These are phyloP conservation scores for Aspergillus transmontanensis DNA, from an alignment of 2,329 filamentous ascomycete species.

Conservation along the genomic window DNA sequence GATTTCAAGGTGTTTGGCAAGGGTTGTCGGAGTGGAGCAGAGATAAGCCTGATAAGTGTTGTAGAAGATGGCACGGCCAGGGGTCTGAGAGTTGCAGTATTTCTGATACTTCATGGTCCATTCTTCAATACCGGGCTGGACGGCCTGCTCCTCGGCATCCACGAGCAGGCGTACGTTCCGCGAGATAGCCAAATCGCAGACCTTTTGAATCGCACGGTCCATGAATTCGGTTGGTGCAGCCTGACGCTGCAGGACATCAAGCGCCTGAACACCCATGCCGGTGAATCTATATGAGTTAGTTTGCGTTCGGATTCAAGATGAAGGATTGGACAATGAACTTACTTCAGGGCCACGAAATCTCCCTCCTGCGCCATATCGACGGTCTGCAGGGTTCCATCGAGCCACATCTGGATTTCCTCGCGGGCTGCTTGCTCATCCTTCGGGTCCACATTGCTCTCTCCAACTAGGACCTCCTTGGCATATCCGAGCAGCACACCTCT, in stretches of 20 bases:
- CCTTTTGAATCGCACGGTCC: conserved; percentile 45
- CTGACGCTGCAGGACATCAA: conserved; percentile 44
- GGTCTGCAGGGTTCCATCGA: conserved; percentile 56
- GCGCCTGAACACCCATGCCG: conserved; percentile 50
- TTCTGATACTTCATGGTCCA: conserved; percentile 59
- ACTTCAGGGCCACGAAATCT: conserved; percentile 58
- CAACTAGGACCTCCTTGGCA: conserved; percentile 58
- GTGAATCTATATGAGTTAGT: conserved; percentile 41
- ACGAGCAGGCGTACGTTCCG: conserved; percentile 52
- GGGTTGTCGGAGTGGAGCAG: conserved; percentile 49
- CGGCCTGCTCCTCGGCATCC: conserved; percentile 57
- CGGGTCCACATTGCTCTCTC: conserved; percentile 33
- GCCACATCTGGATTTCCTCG: conserved; percentile 48
- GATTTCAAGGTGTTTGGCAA: conserved; percentile 49
- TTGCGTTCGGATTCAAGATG: background rate
- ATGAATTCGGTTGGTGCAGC: conserved; percentile 45
- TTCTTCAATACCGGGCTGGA: conserved; percentile 54
- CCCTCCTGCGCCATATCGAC: conserved; percentile 55
- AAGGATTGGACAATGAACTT: conserved; percentile 22
- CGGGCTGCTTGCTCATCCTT: conserved; percentile 34
- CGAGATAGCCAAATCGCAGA: conserved; percentile 47
- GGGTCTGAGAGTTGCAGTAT: conserved; percentile 51
- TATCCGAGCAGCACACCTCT: conserved; percentile 58
- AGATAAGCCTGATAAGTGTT: conserved; percentile 58
- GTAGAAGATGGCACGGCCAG: conserved; percentile 55